Base-by-base conservation (phyloP, 2,329 filamentous ascomycete genomes). In the Fusarium equiseti region DNA sequence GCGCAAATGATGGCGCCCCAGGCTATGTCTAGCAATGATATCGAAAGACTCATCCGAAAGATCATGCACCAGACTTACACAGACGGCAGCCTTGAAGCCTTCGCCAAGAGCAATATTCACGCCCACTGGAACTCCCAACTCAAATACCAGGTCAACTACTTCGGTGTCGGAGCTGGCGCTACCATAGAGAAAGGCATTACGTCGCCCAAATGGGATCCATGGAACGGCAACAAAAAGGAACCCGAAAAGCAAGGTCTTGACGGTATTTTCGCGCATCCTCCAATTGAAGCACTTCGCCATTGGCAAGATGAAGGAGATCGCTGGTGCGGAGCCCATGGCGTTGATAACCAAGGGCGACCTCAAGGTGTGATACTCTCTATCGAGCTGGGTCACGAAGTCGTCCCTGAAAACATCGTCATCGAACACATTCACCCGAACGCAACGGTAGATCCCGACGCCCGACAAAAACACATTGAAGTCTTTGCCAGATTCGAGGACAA, bases 221-320 rank as follows among this genome's bases (percentile, higher is more conserved):
- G 67, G 43, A 29, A 58, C 0, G 59, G 62, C 18, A 74, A 73
- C 20, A 43, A 62, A 2, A 51, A 54, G 1, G 63, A 59, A 8
- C 58, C 66, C 1, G 66, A 63, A 29, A 53, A 66, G 29, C 71
- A 73, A 8, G 77, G 76, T 2, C 7, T 75, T 22, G 43, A 56
- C 4, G 68, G 71, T 40, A 26, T 74, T 12, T 58, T 71, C 7
- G 71, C 71, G 2, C 56, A 62, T 5, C 81, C 84, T 2, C 84
- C 86, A 0, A 75, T 82, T n/a, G 79, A 84, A 1, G 93, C 92
- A 1, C 84, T 97, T 4, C 53, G 60, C 3, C 81, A 84, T 6
- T 97, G 95, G 94, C 83, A 90, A 12, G 92, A 97, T 51, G 87
- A 91, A 35, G 93, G 92, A 22, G 92, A 98, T 67, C 97, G 94